Percentiles rank a stretch among this genome's conserved stretches.
Evolutionary conservation across 495 filamentous ascomycete species (phyloP).

Genomic region (Achaetomiella virescens): DNA sequence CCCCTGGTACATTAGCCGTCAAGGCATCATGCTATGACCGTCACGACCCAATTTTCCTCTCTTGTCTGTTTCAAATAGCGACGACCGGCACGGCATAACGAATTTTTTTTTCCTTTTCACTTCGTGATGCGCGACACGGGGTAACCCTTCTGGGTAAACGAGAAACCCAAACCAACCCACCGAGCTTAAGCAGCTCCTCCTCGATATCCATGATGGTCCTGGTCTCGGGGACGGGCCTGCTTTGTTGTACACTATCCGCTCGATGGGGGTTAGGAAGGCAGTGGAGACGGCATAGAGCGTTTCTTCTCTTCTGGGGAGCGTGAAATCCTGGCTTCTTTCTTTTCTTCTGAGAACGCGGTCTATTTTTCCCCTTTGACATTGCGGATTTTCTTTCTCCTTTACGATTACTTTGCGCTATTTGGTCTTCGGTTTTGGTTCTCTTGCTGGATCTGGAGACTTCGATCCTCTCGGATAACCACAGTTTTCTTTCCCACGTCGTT

Average conservation of each 20-base stretch:
- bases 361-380: slow-evolving; percentile 2
- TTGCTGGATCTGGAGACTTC: background rate
- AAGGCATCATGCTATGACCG: slow-evolving; percentile 28
- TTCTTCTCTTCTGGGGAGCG: background rate
- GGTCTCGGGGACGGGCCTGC: slow-evolving; percentile 14
- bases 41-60: slow-evolving; percentile 25
- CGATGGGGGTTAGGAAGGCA: slow-evolving; percentile 16
- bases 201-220: slow-evolving; percentile 11
- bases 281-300: slow-evolving; percentile 22
- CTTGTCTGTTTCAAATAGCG: slow-evolving; percentile 27
- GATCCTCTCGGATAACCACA: background rate
- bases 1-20: slow-evolving; percentile 29
- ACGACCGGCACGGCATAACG: slow-evolving; percentile 24
- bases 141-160: slow-evolving; percentile 7
- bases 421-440: background rate
- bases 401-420: background rate
- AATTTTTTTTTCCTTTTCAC: slow-evolving; percentile 8
- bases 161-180: slow-evolving; percentile 13
- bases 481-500: background rate
- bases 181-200: slow-evolving; percentile 21
- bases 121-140: slow-evolving; percentile 18
- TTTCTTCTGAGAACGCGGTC: background rate
- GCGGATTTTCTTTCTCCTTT: background rate
- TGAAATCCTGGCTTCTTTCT: background rate
- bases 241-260: slow-evolving; percentile 37